Evolutionary conservation across 2,329 filamentous ascomycete genomes (phyloP).

Genomic region (Ophiostoma triangulosporum): DNA sequence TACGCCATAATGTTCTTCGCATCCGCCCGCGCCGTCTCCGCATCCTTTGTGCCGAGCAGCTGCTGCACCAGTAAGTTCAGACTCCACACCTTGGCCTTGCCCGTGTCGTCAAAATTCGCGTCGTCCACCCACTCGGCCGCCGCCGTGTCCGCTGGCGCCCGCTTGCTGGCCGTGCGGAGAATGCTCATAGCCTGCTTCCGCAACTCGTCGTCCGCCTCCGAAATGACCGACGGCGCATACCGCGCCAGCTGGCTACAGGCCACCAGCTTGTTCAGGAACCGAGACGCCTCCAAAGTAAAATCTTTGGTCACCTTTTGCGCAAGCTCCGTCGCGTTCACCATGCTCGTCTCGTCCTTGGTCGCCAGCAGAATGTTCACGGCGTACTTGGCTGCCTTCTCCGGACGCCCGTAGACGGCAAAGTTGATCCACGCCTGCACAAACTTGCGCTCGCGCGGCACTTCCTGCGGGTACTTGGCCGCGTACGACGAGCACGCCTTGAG

Average conservation of each 20-base stretch:
- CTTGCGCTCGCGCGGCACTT: slow-evolving; percentile 68
- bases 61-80: slow-evolving; percentile 79
- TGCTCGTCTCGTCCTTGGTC: slow-evolving; percentile 55
- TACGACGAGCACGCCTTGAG: slow-evolving; percentile 91
- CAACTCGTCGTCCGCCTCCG: slow-evolving; percentile 63
- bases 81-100: slow-evolving; percentile 69
- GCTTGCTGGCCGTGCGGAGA: slow-evolving; percentile 38
- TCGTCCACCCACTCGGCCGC: slow-evolving; percentile 46
- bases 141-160: slow-evolving; percentile 36
- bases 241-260: slow-evolving; percentile 64
- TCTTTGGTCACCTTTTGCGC: slow-evolving; percentile 61
- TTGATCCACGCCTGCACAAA: slow-evolving; percentile 69
- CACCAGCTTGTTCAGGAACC: slow-evolving; percentile 64
- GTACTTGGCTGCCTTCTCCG: slow-evolving; percentile 78
- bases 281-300: slow-evolving; percentile 56
- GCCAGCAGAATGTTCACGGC: slow-evolving; percentile 82
- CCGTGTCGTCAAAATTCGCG: slow-evolving; percentile 61
- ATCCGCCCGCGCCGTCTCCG: slow-evolving; percentile 40
- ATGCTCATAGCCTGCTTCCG: slow-evolving; percentile 66
- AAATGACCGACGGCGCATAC: slow-evolving; percentile 56
- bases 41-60: slow-evolving; percentile 47
- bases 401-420: slow-evolving; percentile 72
- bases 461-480: slow-evolving; percentile 69
- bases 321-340: slow-evolving; percentile 75
- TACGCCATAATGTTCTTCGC: slow-evolving; percentile 51